Evolutionary conservation across 345 rosid species (phyloP), one percentile per base, ranked within the genome.

Genomic region (Populus deltoides): DNA sequence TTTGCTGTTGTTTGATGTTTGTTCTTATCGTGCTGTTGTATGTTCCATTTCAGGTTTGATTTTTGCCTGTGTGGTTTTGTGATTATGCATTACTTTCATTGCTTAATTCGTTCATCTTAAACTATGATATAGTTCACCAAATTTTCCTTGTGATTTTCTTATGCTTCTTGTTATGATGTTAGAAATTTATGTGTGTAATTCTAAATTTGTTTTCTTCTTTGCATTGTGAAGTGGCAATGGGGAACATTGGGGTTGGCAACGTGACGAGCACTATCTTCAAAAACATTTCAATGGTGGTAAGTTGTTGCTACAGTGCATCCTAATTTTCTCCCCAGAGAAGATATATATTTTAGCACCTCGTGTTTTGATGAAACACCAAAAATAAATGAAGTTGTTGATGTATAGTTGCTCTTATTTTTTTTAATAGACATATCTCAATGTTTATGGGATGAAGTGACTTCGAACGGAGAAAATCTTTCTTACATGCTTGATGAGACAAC

Each of bases 401-500:
- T 35, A 24, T 61, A 41, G 68, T 11, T 11, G 55, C 59, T 67
- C 12, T 25, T 68, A n/a, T 75, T 78, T 6, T 66, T 61, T 79
- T 77, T 36, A 36, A 65, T 75, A 85, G 90, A 65, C 17, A 61
- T 72, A 53, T 68, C 89, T 29, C 78, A 78, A 33, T 70, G 85
- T 81, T 45, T 79, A 25, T 90, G 89, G 71, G 87, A 86, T 82
- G 88, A 91, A 82, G 93, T 89, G 76, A 18, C 88, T 62, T 80
- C 90, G 68, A 93, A 91, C 70, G 90, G 87, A 77, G 99, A 94
- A 79, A 93, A 94, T 85, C 86, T 89, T 62, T 92, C 98, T 22
- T 90, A 90, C 84, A 90, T 91, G 92, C 88, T 89, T 77, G 94
- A 92, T 67, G 93, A 82, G 82, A 83, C 93, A 66, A 97, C 98